Percentiles rank a stretch among this genome's conserved stretches.
Conservation (phyloP, 306 rosid species). For the Vigna radiata region DNA sequence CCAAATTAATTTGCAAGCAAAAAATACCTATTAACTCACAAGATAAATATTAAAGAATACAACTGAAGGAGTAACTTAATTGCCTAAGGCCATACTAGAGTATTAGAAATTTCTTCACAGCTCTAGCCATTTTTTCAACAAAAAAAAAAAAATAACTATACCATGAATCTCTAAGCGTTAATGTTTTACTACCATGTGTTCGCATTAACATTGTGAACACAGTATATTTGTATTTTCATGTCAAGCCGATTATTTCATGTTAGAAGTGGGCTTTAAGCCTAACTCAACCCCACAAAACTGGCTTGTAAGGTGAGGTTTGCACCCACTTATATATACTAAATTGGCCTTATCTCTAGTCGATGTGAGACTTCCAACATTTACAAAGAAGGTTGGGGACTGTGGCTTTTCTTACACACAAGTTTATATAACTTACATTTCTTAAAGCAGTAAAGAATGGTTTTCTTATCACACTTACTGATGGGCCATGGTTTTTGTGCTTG, state of each 20-base stretch:
- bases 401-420: conserved; percentile 12
- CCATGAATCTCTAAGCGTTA: neutral
- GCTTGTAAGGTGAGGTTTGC: no score
- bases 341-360: no score
- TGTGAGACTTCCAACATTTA: no score
- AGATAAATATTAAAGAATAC: conserved; percentile 27
- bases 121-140: neutral
- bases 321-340: no score
- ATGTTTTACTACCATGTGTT: neutral
- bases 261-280: no score
- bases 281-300: no score
- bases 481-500: neutral
- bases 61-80: conserved; percentile 33
- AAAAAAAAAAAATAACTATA: conserved; percentile 31
- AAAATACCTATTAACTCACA: conserved; percentile 30
- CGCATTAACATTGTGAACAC: neutral
- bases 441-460: conserved; percentile 12
- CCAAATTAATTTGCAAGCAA: conserved; percentile 38
- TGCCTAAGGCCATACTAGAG: conserved; percentile 12
- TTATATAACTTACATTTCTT: conserved; percentile 15
- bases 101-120: neutral
- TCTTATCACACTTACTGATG: neutral
- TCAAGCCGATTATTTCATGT: conserved; percentile 2
- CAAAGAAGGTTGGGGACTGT: neutral
- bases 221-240: no score